Conservation (phyloP, 768 basidiomycete species). For the Tylopilus balloui region DNA sequence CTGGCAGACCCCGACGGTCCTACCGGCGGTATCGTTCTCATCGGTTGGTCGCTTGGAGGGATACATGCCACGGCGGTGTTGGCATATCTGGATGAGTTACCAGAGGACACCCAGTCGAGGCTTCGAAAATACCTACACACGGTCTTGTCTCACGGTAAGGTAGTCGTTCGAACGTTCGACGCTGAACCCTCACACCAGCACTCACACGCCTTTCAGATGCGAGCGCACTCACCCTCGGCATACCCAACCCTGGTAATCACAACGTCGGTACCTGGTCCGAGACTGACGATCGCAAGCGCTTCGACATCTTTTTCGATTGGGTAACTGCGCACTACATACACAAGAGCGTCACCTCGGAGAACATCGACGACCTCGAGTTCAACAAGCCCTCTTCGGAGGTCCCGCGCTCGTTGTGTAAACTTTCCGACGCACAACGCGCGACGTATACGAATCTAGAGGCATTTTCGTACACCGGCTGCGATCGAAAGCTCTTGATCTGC, state of each 20-base stretch:
- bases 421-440: conserved; percentile 12
- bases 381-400: not conserved
- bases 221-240: conserved; percentile 1
- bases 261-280: not conserved
- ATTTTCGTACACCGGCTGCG: conserved; percentile 5
- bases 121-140: conserved; percentile 20
- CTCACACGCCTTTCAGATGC: conserved; percentile 8
- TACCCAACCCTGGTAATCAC: not conserved
- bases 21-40: conserved; percentile 15
- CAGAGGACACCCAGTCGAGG: conserved; percentile 2
- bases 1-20: not conserved
- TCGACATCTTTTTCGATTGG: conserved; percentile 17
- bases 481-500: conserved; percentile 14
- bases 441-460: conserved; percentile 8
- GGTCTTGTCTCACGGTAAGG: conserved; percentile 16
- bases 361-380: conserved; percentile 18
- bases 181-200: not conserved
- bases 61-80: conserved; percentile 10
- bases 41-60: conserved; percentile 21
- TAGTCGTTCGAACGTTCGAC: not conserved
- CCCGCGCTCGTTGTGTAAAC: conserved; percentile 10
- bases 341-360: conserved; percentile 14
- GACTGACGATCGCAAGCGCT: conserved; percentile 7
- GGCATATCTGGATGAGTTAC: conserved; percentile 14
- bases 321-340: conserved; percentile 13